Conservation (phyloP, 83 land plant genomes). For the Diphasiastrum complanatum region DNA sequence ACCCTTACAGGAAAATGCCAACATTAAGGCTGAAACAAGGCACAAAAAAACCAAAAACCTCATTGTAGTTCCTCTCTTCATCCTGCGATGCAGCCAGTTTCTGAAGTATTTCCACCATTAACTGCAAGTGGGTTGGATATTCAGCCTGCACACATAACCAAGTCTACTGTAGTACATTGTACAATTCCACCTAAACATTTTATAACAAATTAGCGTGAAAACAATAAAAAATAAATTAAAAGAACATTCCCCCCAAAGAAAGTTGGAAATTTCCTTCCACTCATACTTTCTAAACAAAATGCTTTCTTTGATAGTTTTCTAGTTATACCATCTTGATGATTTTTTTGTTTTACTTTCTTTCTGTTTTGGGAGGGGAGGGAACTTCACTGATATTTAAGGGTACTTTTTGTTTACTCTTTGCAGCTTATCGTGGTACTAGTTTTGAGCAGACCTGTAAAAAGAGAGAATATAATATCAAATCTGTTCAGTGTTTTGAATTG, state of each 20-base stretch:
- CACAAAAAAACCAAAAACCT: neutral
- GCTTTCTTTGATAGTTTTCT: too few relatives aligned
- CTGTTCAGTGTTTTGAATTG: too few relatives aligned
- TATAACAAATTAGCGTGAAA: neutral
- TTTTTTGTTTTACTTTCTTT: neutral
- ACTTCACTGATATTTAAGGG: neutral
- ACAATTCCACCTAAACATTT: neutral
- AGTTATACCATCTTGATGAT: too few relatives aligned
- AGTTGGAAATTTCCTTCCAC: neutral
- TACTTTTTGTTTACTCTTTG: neutral
- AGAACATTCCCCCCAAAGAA: neutral
- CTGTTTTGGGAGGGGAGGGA: neutral
- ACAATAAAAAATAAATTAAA: neutral
- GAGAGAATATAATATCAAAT: too few relatives aligned
- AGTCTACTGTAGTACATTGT: neutral
- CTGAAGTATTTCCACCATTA: constrained; percentile 24
- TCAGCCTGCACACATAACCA: constrained; percentile 21
- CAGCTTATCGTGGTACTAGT: neutral
- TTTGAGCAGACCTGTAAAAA: neutral
- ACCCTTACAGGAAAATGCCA: neutral
- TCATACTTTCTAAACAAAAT: neutral
- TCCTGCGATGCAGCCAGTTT: constrained; percentile 29
- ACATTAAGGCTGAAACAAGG: neutral
- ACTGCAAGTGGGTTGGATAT: constrained; percentile 23
- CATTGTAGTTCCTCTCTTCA: constrained; percentile 26